phyloP scores from a whole-genome alignment of 2,329 filamentous ascomycete genomes.

The Exserohilum rostratum region DNA sequence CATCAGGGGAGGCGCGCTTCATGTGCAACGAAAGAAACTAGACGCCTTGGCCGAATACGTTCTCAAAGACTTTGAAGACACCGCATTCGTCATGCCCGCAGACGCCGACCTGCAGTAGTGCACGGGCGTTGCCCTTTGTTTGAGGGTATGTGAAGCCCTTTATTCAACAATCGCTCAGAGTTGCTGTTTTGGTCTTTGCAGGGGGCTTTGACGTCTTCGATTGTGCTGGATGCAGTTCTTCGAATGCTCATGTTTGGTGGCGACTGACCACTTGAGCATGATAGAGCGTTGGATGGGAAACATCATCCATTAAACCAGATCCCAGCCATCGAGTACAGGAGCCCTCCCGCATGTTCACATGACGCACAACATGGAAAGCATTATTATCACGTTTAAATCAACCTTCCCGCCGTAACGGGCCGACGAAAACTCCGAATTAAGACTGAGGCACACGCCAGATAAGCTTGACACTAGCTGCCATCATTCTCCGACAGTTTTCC shows the following conservation, averaged over 20 bases:
- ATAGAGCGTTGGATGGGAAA: background rate
- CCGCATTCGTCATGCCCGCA: conserved; percentile 57
- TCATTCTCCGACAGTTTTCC: background rate
- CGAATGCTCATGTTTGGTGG: background rate
- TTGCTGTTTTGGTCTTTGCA: background rate
- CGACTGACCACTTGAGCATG: no score
- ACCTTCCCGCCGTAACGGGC: background rate
- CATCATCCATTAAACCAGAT: background rate
- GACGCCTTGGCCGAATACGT: conserved; percentile 55
- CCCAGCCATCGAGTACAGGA: background rate
- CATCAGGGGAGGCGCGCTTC: conserved; percentile 50
- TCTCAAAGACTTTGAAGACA: conserved; percentile 51
- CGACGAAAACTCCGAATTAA: background rate
- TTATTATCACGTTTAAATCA: background rate
- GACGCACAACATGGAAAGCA: background rate
- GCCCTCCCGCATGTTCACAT: background rate
- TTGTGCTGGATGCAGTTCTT: background rate
- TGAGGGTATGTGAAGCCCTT: background rate
- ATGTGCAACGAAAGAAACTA: conserved; percentile 56
- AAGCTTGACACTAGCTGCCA: background rate
- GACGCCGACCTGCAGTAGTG: conserved; percentile 45
- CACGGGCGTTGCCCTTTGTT: background rate
- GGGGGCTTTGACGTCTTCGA: background rate
- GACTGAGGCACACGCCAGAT: background rate
- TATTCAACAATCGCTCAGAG: background rate